Base-by-base conservation (phyloP, 805 yeast species). In the Sugiyamaella lignohabitans region DNA sequence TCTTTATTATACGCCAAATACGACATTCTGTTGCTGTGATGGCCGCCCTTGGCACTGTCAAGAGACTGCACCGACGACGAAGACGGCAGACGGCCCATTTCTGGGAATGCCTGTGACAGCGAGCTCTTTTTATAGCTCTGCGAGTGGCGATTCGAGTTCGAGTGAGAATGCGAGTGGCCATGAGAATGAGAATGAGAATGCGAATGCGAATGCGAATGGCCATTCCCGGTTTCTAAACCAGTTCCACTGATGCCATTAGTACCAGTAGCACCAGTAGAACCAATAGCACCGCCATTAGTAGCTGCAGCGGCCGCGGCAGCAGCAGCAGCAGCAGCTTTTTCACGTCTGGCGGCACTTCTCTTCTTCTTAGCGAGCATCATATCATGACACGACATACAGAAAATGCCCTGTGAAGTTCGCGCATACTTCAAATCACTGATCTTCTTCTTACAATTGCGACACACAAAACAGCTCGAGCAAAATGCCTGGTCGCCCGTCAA, bases 401-500 rank as follows among this genome's bases (percentile, higher is more conserved):
- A 89, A 39, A 91, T 70, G 0, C 98, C 98, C 59, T 85, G 89
- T 37, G 89, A 82, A 0, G 97, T 91, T 60, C 95, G 75, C 14
- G 97, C 97, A 63, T 93, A 93, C 54, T 88, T 74, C 54, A 89
- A 69, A 65, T 91, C 95, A 59, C 84, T 94, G 51, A 91, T 91
- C 48, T 82, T 81, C 51, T 77, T 77, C 62, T 84, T 82, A 69
- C 98, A 91, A 56, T 86, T 82, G 43, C 91, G 78, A 65, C 98
- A 91, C 58, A 80, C 80, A 69, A 91, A 93, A 65, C 98, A 91
- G 42, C 74, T 73, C 5, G 94, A 79, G 64, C 98, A 93, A 64
- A 87, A 93, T 2, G 98, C 96, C 61, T 86, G 91, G 55, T 93
- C 94, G 21, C 96, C 96, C 1, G 98, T 88, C 29, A 91, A 71